These are phyloP conservation scores for Ceratobasidium sp. DNA, from an alignment of 1,284 basidiomycete genomes.

Conservation along the genomic window DNA sequence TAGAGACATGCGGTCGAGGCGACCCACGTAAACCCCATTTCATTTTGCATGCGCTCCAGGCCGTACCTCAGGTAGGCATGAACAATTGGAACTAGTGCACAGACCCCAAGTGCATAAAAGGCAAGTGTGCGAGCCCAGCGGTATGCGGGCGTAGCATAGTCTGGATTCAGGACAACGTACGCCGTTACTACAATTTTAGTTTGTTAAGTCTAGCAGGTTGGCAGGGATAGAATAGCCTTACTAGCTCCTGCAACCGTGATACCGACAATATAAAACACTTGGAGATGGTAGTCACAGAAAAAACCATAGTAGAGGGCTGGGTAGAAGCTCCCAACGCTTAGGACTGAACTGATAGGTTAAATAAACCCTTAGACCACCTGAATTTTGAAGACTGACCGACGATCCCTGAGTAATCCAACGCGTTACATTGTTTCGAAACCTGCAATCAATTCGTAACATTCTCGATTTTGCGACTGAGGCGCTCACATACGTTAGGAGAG, in stretches of 20 bases:
- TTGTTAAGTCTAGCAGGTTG: slow-evolving; percentile 47
- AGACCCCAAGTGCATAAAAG: slow-evolving; percentile 85
- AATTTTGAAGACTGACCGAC: slow-evolving; percentile 60
- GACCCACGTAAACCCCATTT: slow-evolving; percentile 79
- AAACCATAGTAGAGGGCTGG: slow-evolving; percentile 66
- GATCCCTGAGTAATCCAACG: slow-evolving; percentile 79
- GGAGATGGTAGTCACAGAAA: slow-evolving; percentile 72
- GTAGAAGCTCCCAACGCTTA: slow-evolving; percentile 55
- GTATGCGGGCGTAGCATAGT: slow-evolving; percentile 81
- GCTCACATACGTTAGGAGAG: slow-evolving; percentile 68
- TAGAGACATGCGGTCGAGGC: slow-evolving; percentile 75
- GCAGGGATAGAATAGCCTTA: slow-evolving; percentile 59
- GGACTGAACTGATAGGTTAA: slow-evolving; percentile 66
- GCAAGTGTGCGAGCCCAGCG: slow-evolving; percentile 82
- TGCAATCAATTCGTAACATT: slow-evolving; percentile 49
- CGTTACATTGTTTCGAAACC: slow-evolving; percentile 66
- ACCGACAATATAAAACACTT: slow-evolving; percentile 66
- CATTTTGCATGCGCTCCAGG: slow-evolving; percentile 65
- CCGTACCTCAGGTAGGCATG: slow-evolving; percentile 77
- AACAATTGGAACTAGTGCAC: slow-evolving; percentile 76
- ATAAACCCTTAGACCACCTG: slow-evolving; percentile 41
- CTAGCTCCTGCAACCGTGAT: slow-evolving; percentile 73
- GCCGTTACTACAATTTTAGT: slow-evolving; percentile 65
- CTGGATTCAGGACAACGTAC: slow-evolving; percentile 83
- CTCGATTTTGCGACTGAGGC: slow-evolving; percentile 51